phyloP scores from a whole-genome alignment of 331 rosid species.

The Telfairia occidentalis region DNA sequence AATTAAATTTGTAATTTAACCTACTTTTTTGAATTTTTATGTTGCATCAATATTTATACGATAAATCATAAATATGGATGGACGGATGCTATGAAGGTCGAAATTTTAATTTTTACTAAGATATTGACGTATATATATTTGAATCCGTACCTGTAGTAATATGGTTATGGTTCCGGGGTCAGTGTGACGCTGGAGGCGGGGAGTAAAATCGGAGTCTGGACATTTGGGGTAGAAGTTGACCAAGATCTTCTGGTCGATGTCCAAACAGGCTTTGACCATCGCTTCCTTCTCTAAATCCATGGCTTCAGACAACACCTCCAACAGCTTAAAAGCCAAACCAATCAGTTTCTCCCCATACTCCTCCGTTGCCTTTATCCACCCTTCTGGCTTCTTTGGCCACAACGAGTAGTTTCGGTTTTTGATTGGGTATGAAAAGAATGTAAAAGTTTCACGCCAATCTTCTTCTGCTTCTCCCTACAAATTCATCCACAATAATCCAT shows the following conservation, averaged over 20 bases:
- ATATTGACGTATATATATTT: too few species aligned
- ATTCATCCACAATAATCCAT: not conserved
- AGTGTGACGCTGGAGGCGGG: slow-evolving; percentile 79
- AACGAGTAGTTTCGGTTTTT: slow-evolving; percentile 43
- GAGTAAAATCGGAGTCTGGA: slow-evolving; percentile 74
- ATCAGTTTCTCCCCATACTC: slow-evolving; percentile 65
- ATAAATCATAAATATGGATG: too few species aligned
- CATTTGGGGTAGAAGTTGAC: slow-evolving; percentile 80
- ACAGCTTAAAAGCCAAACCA: slow-evolving; percentile 51
- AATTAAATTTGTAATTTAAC: too few species aligned
- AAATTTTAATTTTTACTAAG: too few species aligned
- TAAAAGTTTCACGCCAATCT: slow-evolving; percentile 86
- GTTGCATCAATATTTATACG: too few species aligned
- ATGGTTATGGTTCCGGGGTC: slow-evolving; percentile 82
- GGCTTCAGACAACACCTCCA: slow-evolving; percentile 73
- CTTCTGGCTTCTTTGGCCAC: slow-evolving; percentile 86
- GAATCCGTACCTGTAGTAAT: not conserved
- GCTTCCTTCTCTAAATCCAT: slow-evolving; percentile 84
- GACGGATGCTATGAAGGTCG: too few species aligned
- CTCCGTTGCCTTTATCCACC: slow-evolving; percentile 46
- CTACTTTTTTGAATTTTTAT: too few species aligned
- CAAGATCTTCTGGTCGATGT: slow-evolving; percentile 81
- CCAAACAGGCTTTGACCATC: slow-evolving; percentile 59
- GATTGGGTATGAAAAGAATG: slow-evolving; percentile 58
- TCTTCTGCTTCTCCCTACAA: slow-evolving; percentile 50